Conservation (phyloP, 2,329 filamentous ascomycete species). For the Aureobasidium lini region DNA sequence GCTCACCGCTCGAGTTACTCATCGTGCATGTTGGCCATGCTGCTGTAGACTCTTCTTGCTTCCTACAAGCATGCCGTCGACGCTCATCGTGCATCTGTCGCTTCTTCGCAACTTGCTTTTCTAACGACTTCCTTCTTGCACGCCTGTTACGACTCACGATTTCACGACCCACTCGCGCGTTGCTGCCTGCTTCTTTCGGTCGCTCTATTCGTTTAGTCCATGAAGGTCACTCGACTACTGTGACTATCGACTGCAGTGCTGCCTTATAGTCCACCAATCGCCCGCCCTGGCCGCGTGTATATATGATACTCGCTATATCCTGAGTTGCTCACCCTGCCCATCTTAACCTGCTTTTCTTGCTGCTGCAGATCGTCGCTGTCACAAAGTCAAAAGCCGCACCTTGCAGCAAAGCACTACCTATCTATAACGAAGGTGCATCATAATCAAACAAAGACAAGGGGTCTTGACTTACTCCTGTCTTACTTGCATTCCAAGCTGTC, state of each 20-base stretch:
- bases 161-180: background rate
- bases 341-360: background rate
- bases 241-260: conserved; percentile 11
- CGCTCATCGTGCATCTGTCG: too few relatives aligned
- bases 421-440: background rate
- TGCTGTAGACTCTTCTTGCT: too few relatives aligned
- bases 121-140: background rate
- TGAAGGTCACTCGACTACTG: background rate
- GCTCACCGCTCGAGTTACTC: background rate
- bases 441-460: background rate
- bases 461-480: background rate
- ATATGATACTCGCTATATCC: background rate
- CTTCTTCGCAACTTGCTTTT: background rate
- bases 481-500: background rate
- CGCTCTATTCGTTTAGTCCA: background rate
- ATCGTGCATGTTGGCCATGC: too few relatives aligned
- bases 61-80: too few relatives aligned
- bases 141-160: background rate
- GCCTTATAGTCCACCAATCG: conserved; percentile 10
- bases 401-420: background rate
- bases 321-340: background rate
- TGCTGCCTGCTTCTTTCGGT: conserved; percentile 6
- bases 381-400: background rate
- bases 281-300: background rate
- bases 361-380: background rate